These are phyloP conservation scores for Alternaria triticina DNA, from an alignment of 2,329 filamentous ascomycete genomes.

Conservation along the genomic window DNA sequence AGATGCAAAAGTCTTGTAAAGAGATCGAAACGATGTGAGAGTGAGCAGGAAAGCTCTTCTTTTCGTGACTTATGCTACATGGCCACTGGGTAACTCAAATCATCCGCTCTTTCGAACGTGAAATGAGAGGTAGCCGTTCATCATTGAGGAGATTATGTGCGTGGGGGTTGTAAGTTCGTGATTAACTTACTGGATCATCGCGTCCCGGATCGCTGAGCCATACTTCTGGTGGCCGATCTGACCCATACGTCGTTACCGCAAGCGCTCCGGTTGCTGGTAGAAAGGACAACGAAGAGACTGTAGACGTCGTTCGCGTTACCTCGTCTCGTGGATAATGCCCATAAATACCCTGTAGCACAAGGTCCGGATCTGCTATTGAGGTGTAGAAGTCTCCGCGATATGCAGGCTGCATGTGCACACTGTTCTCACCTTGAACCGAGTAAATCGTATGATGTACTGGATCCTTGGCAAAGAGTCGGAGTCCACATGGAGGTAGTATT, in stretches of 20 bases:
- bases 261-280: constrained; percentile 36
- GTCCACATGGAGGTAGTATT: constrained; percentile 11
- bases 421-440: constrained; percentile 31
- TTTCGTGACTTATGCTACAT: not conserved
- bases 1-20: not conserved
- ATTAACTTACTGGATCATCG: constrained; percentile 24
- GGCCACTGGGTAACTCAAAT: not conserved
- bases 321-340: constrained; percentile 33
- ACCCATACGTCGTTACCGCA: constrained; percentile 39
- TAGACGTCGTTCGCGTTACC: constrained; percentile 31
- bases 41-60: not conserved
- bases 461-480: constrained; percentile 37
- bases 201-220: constrained; percentile 33
- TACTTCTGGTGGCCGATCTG: constrained; percentile 34
- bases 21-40: not conserved
- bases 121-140: not conserved
- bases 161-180: not conserved
- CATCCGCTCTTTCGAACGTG: not conserved
- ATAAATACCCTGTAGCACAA: no score
- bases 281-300: constrained; percentile 40
- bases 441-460: constrained; percentile 32
- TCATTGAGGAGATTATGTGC: not conserved
- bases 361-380: no score
- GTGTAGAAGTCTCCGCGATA: no score
- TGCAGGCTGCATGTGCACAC: constrained; percentile 22